phyloP scores from a whole-genome alignment of 306 rosid genomes.

The Calophaca sinica region DNA sequence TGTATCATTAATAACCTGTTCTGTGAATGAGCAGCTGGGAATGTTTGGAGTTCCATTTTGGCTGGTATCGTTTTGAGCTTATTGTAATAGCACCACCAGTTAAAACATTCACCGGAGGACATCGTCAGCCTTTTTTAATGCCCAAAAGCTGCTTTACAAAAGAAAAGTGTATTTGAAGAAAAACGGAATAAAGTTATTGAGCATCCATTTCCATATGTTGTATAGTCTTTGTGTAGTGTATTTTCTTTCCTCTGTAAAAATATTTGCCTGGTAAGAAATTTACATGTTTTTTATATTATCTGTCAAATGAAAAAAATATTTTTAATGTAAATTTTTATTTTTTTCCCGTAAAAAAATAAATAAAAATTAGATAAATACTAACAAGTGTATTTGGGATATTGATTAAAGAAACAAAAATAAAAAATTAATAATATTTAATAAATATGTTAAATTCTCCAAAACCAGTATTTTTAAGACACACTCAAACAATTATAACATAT shows the following conservation, averaged over 20 bases:
- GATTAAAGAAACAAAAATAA: too few species aligned
- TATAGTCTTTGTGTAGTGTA: too few species aligned
- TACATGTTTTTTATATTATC: neutral
- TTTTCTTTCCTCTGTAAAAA: neutral
- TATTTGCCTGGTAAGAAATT: neutral
- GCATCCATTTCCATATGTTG: slow-evolving; percentile 30
- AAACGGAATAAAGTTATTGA: slow-evolving; percentile 40
- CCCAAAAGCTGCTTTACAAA: slow-evolving; percentile 34
- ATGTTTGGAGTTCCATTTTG: slow-evolving; percentile 46
- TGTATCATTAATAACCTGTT: slow-evolving; percentile 17
- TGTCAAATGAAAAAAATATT: too few species aligned
- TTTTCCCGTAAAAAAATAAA: too few species aligned
- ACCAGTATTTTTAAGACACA: too few species aligned
- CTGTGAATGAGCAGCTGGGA: slow-evolving; percentile 42
- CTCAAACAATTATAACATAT: too few species aligned
- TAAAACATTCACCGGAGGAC: neutral
- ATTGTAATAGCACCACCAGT: slow-evolving; percentile 21
- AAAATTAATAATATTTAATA: too few species aligned
- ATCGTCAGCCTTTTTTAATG: neutral
- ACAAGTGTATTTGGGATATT: too few species aligned
- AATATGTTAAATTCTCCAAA: too few species aligned
- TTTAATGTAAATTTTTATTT: too few species aligned
- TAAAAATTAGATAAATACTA: too few species aligned
- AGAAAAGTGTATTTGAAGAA: slow-evolving; percentile 13
- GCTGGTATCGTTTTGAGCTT: slow-evolving; percentile 32